Percentiles rank a stretch among this genome's conserved stretches.
Conservation (phyloP, 2,329 filamentous ascomycete genomes). For the Diaporthe amygdali region DNA sequence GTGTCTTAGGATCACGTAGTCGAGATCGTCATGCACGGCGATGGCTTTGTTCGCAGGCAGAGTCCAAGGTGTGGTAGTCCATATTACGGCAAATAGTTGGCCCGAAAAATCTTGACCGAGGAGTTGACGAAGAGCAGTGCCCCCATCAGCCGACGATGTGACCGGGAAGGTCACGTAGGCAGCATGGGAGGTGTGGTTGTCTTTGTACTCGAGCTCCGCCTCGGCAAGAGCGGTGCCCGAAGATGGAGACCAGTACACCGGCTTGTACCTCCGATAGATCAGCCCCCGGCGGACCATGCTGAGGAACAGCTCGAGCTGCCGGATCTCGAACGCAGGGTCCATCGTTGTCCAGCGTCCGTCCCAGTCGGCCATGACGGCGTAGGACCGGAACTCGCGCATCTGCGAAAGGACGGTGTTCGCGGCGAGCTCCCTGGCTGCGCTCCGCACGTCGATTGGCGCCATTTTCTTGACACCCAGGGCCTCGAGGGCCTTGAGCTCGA, state of each 20-base stretch:
- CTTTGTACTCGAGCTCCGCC: conserved; percentile 83
- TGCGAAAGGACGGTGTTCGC: conserved; percentile 72
- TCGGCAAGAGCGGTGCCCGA: conserved; percentile 82
- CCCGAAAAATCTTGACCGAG: conserved; percentile 44
- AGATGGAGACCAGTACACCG: conserved; percentile 86
- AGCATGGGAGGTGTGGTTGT: conserved; percentile 72
- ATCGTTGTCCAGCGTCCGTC: conserved; percentile 78
- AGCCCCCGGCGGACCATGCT: conserved; percentile 75
- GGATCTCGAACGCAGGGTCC: conserved; percentile 75
- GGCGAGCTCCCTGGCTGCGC: conserved; percentile 69
- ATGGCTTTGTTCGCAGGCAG: conserved; percentile 91
- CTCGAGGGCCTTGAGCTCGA: conserved; percentile 92
- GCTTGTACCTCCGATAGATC: conserved; percentile 80
- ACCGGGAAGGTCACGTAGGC: conserved; percentile 85
- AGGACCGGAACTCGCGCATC: conserved; percentile 74
- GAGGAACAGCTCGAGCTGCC: conserved; percentile 77
- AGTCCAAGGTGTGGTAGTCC: conserved; percentile 99
- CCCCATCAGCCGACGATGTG: conserved; percentile 48
- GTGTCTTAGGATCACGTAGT: conserved; percentile 72
- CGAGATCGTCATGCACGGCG: conserved; percentile 75
- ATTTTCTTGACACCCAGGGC: conserved; percentile 47
- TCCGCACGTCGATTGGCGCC: conserved; percentile 64
- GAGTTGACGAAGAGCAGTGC: conserved; percentile 40
- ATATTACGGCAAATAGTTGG: conserved; percentile 81
- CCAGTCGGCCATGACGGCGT: conserved; percentile 85